Conservation (phyloP, 2,329 filamentous ascomycete species). For the Aureobasidium uvarum region DNA sequence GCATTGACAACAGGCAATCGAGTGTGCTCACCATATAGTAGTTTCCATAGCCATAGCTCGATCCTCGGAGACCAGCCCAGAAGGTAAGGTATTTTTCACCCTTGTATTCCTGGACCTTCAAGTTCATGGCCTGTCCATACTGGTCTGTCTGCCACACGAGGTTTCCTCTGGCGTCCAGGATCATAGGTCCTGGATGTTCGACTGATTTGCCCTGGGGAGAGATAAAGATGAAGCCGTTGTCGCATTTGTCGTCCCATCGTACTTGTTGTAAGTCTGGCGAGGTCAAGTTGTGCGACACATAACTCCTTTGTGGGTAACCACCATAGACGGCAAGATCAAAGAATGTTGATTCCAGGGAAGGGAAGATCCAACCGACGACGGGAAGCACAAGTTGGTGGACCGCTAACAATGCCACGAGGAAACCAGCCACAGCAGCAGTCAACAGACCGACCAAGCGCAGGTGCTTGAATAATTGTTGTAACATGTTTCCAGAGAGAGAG, state of each 20-base stretch:
- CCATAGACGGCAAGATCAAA: constrained; percentile 39
- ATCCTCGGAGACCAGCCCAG: constrained; percentile 41
- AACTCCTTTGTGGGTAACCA: constrained; percentile 34
- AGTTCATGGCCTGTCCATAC: constrained; percentile 36
- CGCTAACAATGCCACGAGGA: constrained; percentile 29
- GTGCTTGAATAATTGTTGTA: constrained; percentile 9
- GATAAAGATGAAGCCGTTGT: constrained; percentile 35
- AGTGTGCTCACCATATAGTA: constrained; percentile 30
- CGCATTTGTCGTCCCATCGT: constrained; percentile 37
- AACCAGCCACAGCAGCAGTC: constrained; percentile 18
- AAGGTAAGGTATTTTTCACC: constrained; percentile 42
- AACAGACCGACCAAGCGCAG: constrained; percentile 9
- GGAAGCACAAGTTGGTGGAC: constrained; percentile 36
- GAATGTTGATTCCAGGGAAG: constrained; percentile 33
- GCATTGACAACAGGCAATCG: constrained; percentile 29
- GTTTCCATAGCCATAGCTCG: constrained; percentile 27
- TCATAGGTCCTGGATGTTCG: constrained; percentile 37
- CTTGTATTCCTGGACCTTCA: constrained; percentile 39
- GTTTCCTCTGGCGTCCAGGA: constrained; percentile 38
- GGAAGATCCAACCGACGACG: constrained; percentile 35
- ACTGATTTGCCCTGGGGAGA: constrained; percentile 37
- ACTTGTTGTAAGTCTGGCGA: constrained; percentile 34
- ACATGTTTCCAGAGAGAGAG: constrained; percentile 7
- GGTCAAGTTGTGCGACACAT: constrained; percentile 34
- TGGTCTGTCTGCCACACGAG: constrained; percentile 39